Evolutionary conservation across 441 rosid species (phyloP).

Genomic region (Populus trichocarpa): DNA sequence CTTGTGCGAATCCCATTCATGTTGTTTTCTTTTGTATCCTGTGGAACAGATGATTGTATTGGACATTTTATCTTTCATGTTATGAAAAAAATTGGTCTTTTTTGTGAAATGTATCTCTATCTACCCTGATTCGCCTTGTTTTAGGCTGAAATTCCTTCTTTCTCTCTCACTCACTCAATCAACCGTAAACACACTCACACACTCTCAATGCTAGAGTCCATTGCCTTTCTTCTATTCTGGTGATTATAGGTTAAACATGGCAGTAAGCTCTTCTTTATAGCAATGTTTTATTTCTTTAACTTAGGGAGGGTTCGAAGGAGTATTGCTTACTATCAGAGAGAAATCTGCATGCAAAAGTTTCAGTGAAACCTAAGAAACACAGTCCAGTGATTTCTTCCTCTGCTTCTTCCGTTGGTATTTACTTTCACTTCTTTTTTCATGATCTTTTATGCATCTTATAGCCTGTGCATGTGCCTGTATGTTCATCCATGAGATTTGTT

Average conservation of each 20-base stretch:
- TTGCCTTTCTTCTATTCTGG: background rate
- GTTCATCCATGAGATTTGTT: background rate
- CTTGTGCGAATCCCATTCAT: background rate
- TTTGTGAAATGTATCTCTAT: background rate
- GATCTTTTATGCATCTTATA: slow-evolving; percentile 1
- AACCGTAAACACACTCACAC: background rate
- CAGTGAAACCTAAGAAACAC: slow-evolving; percentile 28
- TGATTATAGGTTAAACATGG: background rate
- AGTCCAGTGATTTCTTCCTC: slow-evolving; percentile 35
- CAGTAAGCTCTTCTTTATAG: background rate
- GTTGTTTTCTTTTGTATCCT: background rate
- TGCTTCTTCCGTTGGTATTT: slow-evolving; percentile 59
- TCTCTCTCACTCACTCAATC: background rate
- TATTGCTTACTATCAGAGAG: slow-evolving; percentile 25
- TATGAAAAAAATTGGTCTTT: background rate
- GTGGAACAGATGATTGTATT: background rate
- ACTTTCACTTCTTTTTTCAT: background rate
- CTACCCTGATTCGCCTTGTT: background rate
- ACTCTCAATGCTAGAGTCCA: background rate
- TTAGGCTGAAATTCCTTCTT: no score
- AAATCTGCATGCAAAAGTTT: slow-evolving; percentile 17
- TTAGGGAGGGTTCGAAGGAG: slow-evolving; percentile 37
- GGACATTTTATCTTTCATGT: background rate
- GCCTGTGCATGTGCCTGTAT: background rate
- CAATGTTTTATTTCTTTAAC: background rate